These are phyloP conservation scores for Linnemannia exigua DNA, from an alignment of 192 early-diverging fungal species.

Conservation along the genomic window DNA sequence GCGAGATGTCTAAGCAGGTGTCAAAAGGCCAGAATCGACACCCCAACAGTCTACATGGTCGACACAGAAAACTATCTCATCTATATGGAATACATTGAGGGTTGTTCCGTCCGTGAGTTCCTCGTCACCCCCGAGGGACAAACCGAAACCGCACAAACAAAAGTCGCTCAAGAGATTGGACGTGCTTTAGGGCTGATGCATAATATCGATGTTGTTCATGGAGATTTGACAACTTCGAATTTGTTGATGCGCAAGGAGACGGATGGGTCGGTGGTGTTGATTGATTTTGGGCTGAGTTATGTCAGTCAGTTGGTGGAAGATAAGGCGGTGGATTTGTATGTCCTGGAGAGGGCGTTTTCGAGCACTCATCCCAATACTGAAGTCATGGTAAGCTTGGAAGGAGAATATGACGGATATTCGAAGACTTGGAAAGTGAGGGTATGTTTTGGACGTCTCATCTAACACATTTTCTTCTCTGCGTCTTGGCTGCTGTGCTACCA, in stretches of 20 bases:
- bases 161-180: slow-evolving; percentile 72
- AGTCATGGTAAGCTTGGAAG: slow-evolving; percentile 69
- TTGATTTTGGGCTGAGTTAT: slow-evolving; percentile 98
- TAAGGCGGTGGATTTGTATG: slow-evolving; percentile 99
- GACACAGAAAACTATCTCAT: slow-evolving; percentile 80
- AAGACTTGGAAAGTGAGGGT: too few relatives aligned
- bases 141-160: slow-evolving; percentile 24
- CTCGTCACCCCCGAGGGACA: slow-evolving; percentile 58
- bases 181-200: slow-evolving; percentile 85
- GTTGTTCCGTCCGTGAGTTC: slow-evolving; percentile 82
- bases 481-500: too few relatives aligned
- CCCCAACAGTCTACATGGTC: slow-evolving; percentile 86
- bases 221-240: slow-evolving; percentile 98
- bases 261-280: slow-evolving; percentile 74
- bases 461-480: too few relatives aligned
- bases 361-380: slow-evolving; percentile 95
- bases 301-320: slow-evolving; percentile 89
- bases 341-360: slow-evolving; percentile 92
- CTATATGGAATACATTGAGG: slow-evolving; percentile 93
- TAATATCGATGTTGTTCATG: slow-evolving; percentile 89
- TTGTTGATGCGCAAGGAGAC: slow-evolving; percentile 75
- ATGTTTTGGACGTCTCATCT: too few relatives aligned
- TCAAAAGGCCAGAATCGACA: slow-evolving; percentile 78
- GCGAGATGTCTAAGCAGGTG: slow-evolving; percentile 86
- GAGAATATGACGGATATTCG: too few relatives aligned